A percentile compares a stretch with the other conserved stretches of the same genome.
Evolutionary conservation across 2,329 filamentous ascomycete genomes (phyloP).

Genomic region (Coniochaeta pulveracea): DNA sequence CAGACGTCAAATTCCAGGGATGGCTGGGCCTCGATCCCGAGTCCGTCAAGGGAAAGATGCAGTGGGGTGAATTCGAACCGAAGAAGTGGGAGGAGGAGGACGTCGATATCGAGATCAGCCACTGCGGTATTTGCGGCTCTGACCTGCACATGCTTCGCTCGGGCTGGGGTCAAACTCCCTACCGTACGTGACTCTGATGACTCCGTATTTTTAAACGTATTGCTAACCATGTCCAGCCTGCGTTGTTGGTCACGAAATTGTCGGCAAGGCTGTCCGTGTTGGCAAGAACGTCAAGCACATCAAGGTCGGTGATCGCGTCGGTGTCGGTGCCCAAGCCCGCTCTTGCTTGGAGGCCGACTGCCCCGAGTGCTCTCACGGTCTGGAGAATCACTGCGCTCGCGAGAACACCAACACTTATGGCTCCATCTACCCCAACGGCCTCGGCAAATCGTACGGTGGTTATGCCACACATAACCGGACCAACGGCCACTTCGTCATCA

Average conservation of each 20-base stretch:
- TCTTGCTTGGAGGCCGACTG: slow-evolving; percentile 37
- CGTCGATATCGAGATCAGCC: slow-evolving; percentile 52
- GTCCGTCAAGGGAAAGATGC: slow-evolving; percentile 37
- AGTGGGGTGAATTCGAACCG: slow-evolving; percentile 44
- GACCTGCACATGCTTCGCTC: slow-evolving; percentile 48
- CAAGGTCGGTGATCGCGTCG: slow-evolving; percentile 51
- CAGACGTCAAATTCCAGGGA: slow-evolving; percentile 36
- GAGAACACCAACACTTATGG: slow-evolving; percentile 40
- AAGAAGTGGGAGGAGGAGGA: slow-evolving; percentile 57
- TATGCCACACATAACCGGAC: slow-evolving; percentile 24
- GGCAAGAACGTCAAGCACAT: slow-evolving; percentile 34
- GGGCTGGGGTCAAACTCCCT: slow-evolving; percentile 31
- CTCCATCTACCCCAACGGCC: slow-evolving; percentile 34
- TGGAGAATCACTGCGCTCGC: slow-evolving; percentile 28
- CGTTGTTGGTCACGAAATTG: slow-evolving; percentile 54
- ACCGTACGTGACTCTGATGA: slow-evolving; percentile 20
- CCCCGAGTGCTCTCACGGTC: slow-evolving; percentile 17
- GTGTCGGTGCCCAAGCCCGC: slow-evolving; percentile 48
- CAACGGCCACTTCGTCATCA: slow-evolving; percentile 32
- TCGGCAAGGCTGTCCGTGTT: slow-evolving; percentile 44
- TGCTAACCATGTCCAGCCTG: slow-evolving; percentile 22
- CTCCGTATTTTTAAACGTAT: background rate
- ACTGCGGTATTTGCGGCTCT: slow-evolving; percentile 55
- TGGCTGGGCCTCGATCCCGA: slow-evolving; percentile 33
- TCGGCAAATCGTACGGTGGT: slow-evolving; percentile 49